These are phyloP conservation scores for Hymenoscyphus repandus DNA, from an alignment of 2,329 filamentous ascomycete species.

Conservation along the genomic window DNA sequence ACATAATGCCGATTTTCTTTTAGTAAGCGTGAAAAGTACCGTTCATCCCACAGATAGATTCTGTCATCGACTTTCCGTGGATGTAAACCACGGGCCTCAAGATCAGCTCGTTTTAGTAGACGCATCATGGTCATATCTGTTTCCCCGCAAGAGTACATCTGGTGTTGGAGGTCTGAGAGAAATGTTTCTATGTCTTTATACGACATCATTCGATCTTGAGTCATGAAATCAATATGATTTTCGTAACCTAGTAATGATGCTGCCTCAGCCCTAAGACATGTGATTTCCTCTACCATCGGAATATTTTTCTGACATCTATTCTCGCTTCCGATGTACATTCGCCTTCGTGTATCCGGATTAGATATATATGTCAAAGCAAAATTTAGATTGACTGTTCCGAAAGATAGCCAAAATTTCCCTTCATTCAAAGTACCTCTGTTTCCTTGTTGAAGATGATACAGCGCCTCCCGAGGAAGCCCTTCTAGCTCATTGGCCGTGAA, in stretches of 20 bases:
- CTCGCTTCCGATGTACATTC: conserved; percentile 24
- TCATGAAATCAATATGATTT: conserved; percentile 57
- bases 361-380: conserved; percentile 44
- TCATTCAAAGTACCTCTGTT: conserved; percentile 37
- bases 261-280: conserved; percentile 68
- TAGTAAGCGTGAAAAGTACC: conserved; percentile 71
- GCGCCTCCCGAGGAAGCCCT: conserved; percentile 43
- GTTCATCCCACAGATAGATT: conserved; percentile 76
- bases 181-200: conserved; percentile 64
- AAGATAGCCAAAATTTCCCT: conserved; percentile 42
- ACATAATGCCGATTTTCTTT: conserved; percentile 63
- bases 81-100: conserved; percentile 35
- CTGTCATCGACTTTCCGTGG: conserved; percentile 50
- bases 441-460: conserved; percentile 40
- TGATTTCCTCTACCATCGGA: conserved; percentile 64
- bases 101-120: conserved; percentile 65
- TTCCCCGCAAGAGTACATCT: conserved; percentile 44
- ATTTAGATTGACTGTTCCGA: conserved; percentile 44
- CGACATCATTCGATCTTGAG: conserved; percentile 60
- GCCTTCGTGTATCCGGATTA: conserved; percentile 22
- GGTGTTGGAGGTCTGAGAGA: conserved; percentile 56
- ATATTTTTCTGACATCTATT: conserved; percentile 54
- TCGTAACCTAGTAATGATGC: conserved; percentile 69
- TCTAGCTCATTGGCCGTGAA: conserved; percentile 42
- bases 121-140: conserved; percentile 63